Base-by-base conservation (phyloP, 768 basidiomycete species). In the Tremella yokohamensis region DNA sequence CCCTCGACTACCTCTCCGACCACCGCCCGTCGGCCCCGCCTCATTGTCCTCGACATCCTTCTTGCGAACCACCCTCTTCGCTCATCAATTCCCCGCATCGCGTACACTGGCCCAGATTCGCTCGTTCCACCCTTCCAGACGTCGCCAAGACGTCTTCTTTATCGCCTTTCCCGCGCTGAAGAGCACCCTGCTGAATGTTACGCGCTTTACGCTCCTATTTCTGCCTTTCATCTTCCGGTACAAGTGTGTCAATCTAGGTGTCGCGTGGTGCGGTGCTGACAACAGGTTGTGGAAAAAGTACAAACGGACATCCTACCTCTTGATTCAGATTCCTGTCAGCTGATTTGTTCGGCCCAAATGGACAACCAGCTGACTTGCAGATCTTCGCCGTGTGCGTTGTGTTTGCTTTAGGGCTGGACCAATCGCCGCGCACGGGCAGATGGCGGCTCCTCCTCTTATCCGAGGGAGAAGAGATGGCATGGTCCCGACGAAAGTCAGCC, bases 391-490 rank as follows among this genome's bases (percentile, higher is more conserved):
- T 79, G 12, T 78, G 78, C 52, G 56, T 80, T 42, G 77, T 80
- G 34, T 65, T 81, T 18, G 79, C 79, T 7, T 63, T 80, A 15
- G 79, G 79, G 0, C 64, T 79, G 13, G 78, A 80, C 54, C 80
- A 80, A 64, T 65, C 67, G 39, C 76, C 78, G 4, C 52, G 66
- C 8, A 79, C 79, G 0, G 64, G 75, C 1, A 58, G 80, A 60
- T 81, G 80, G 80, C 61, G 80, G n/a, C 55, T 81, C 34, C 60
- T 81, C 38, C 59, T 81, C 29, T 79, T 81, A 79, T 76, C 73
- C 2, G 79, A 80, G 56, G 44, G 66, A 22, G 80, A 81, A 56
- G 80, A 80, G 63, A 61, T 77, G 52, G 74, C 78, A n/a, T 80
- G 80, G 80, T 73, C 76, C 0, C 67, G 73, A 11, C 61, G 75